Evolutionary conservation across 2,329 filamentous ascomycete genomes (phyloP).

Genomic region (Penicillium sp.): DNA sequence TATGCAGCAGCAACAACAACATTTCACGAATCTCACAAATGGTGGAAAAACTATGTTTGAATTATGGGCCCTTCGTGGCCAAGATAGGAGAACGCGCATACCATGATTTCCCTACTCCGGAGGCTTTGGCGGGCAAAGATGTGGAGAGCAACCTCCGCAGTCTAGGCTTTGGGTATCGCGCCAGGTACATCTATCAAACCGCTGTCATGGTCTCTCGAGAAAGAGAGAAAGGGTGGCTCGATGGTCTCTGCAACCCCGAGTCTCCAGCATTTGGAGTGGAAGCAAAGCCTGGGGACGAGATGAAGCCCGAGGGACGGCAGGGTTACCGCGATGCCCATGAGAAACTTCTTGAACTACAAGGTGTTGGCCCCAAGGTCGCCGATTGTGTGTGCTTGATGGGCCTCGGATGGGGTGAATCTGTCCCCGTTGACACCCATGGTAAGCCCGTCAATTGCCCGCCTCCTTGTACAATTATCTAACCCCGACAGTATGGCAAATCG

Average conservation of each 20-base stretch:
- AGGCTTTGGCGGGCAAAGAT: slow-evolving; percentile 68
- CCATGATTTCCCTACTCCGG: slow-evolving; percentile 82
- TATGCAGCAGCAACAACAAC: slow-evolving; percentile 99
- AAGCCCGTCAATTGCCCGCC: slow-evolving; percentile 20
- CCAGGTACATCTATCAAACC: slow-evolving; percentile 87
- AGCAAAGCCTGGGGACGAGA: slow-evolving; percentile 48
- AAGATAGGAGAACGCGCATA: slow-evolving; percentile 70
- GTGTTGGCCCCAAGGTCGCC: slow-evolving; percentile 94
- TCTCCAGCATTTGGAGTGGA: slow-evolving; percentile 60
- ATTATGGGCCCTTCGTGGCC: slow-evolving; percentile 79
- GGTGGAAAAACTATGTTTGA: slow-evolving; percentile 85
- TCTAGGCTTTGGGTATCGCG: slow-evolving; percentile 91
- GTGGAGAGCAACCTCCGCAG: slow-evolving; percentile 79
- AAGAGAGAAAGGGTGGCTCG: slow-evolving; percentile 72
- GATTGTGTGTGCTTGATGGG: slow-evolving; percentile 98
- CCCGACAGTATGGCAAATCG: slow-evolving; percentile 85
- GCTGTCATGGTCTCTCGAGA: slow-evolving; percentile 71
- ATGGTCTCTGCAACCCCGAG: slow-evolving; percentile 75
- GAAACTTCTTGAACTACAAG: slow-evolving; percentile 74
- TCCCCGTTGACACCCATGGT: slow-evolving; percentile 92
- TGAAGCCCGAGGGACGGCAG: slow-evolving; percentile 54
- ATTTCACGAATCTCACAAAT: slow-evolving; percentile 94
- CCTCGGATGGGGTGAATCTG: slow-evolving; percentile 89
- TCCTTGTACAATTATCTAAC: slow-evolving; percentile 6
- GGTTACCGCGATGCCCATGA: slow-evolving; percentile 81